These are phyloP conservation scores for Aspergillus ochraceoroseus DNA, from an alignment of 2,329 filamentous ascomycete species.

Conservation along the genomic window DNA sequence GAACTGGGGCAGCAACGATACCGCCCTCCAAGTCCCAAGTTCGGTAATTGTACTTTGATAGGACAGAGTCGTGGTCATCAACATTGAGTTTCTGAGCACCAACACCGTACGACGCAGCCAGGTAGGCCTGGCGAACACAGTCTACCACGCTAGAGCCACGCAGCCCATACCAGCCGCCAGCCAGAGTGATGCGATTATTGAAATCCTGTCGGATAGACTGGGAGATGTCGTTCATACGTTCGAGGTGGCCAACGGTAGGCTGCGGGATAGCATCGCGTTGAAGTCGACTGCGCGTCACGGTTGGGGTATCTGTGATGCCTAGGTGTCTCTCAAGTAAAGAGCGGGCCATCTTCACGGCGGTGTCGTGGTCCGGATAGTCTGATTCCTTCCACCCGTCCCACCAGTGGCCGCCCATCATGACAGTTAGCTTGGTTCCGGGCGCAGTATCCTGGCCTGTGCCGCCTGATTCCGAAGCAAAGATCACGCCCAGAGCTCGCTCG, in stretches of 20 bases:
- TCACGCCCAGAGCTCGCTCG: slow-evolving; percentile 78
- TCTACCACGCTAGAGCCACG: slow-evolving; percentile 50
- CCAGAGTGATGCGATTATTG: slow-evolving; percentile 60
- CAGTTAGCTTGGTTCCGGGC: slow-evolving; percentile 76
- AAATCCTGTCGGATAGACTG: slow-evolving; percentile 54
- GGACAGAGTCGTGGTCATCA: slow-evolving; percentile 13
- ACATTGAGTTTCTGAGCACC: slow-evolving; percentile 28
- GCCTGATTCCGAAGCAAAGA: slow-evolving; percentile 76
- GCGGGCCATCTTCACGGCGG: slow-evolving; percentile 66
- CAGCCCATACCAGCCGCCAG: slow-evolving; percentile 48
- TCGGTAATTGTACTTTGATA: slow-evolving; percentile 21
- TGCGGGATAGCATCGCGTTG: slow-evolving; percentile 80
- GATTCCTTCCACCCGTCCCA: slow-evolving; percentile 61
- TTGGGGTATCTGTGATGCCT: slow-evolving; percentile 59
- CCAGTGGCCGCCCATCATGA: slow-evolving; percentile 92
- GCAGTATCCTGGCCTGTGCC: slow-evolving; percentile 53
- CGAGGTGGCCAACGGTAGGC: slow-evolving; percentile 72
- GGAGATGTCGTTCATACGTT: slow-evolving; percentile 56
- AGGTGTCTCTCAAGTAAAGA: slow-evolving; percentile 68
- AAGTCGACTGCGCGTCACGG: slow-evolving; percentile 57
- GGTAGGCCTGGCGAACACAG: slow-evolving; percentile 54
- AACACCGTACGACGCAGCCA: slow-evolving; percentile 46
- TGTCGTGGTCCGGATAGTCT: slow-evolving; percentile 58
- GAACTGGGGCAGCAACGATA: slow-evolving; percentile 27
- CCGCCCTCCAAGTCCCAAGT: slow-evolving; percentile 32